Percentiles rank a stretch among this genome's conserved stretches.
These are phyloP conservation scores for Verticillium nonalfalfae DNA, from an alignment of 2,329 filamentous ascomycete genomes.

Conservation along the genomic window DNA sequence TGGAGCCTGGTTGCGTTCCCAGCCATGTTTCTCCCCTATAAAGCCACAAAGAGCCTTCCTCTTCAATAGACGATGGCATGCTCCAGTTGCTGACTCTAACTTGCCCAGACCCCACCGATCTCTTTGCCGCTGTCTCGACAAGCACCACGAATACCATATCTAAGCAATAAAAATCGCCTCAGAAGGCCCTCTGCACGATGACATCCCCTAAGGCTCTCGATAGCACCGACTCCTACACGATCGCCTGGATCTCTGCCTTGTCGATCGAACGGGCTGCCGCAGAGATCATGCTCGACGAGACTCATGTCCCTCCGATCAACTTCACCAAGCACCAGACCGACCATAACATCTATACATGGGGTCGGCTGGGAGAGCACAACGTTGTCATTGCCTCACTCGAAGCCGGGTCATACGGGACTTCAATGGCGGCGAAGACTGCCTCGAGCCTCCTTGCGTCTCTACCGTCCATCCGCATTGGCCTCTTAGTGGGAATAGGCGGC, in stretches of 20 bases:
- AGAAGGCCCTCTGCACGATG: too few relatives aligned
- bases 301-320: conserved; percentile 5
- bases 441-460: conserved; percentile 9
- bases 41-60: too few relatives aligned
- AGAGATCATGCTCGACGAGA: conserved; percentile 16
- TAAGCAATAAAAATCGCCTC: too few relatives aligned
- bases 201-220: too few relatives aligned
- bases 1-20: too few relatives aligned
- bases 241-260: conserved; percentile 19
- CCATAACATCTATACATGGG: conserved; percentile 18
- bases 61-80: too few relatives aligned
- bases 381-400: conserved; percentile 18
- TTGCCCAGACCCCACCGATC: too few relatives aligned
- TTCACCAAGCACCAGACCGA: conserved; percentile 5
- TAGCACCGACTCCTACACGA: conserved; percentile 8
- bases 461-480: background rate
- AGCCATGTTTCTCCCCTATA: too few relatives aligned
- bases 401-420: conserved; percentile 10
- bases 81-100: too few relatives aligned
- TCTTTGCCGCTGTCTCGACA: too few relatives aligned
- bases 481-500: background rate
- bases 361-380: conserved; percentile 16
- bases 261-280: conserved; percentile 17
- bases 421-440: conserved; percentile 8
- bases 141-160: too few relatives aligned